Base-by-base conservation (phyloP, 1,284 basidiomycete species). In the Ceratobasidium sp. region DNA sequence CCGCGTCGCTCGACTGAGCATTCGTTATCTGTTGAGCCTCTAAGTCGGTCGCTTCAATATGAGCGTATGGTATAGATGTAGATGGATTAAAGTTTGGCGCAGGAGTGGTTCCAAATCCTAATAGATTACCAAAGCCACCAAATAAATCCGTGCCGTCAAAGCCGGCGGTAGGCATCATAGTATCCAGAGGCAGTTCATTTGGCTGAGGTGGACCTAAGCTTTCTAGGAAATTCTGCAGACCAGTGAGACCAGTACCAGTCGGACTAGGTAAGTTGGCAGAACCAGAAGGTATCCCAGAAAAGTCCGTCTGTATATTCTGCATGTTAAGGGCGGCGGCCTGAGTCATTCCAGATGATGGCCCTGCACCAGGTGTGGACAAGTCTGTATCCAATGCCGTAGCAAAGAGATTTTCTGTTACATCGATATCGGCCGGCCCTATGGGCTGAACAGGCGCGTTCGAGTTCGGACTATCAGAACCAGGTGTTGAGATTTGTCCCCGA, bases 221-320 rank as follows among this genome's bases (percentile, higher is more conserved):
- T 28, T 76, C 72, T 20, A 76, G 51, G 33, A 76, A 76, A 51
- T 49, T 76, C 39, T 76, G 72, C 44, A 76, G n/a, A 49, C 72
- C 72, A 18, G 60, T 76, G 72, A 76, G 61, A 15, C 72, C 72
- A 49, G 72, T 76, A 23, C 72, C 72, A 28, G 44, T 76, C 15
- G 72, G 72, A 60, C 72, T 76, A 33, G 28, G 61, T 18, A 76
- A 49, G 42, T 33, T 55, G 18, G 49, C 72, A 55, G 60, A 28
- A 56, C 58, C 46, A 33, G 72, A 55, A 46, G 33, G 28, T 49
- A 76, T 44, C 3, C 51, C 61, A 76, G 72, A 56, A 55, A 66
- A 76, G 46, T 44, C 44, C 15, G 58, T 58, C 60, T 28, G 60
- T 26, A 73, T 26, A n/a, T 73, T 73, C 23, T 42, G 63, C 51